Evolutionary conservation across 2,329 filamentous ascomycete species (phyloP).

Genomic region (Zymoseptoria pseudotritici): DNA sequence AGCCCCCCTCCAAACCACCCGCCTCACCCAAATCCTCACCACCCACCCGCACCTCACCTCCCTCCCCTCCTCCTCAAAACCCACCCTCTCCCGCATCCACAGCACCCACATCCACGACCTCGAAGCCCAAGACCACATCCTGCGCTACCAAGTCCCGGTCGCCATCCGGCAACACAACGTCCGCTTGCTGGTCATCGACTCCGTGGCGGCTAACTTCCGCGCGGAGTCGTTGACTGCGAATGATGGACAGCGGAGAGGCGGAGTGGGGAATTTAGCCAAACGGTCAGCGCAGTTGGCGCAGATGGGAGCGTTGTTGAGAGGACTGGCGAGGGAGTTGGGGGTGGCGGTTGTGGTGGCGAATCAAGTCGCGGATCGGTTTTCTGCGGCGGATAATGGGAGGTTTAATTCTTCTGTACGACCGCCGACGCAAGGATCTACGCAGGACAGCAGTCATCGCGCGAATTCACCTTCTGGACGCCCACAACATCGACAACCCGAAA

Average conservation of each 20-base stretch:
- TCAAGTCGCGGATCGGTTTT: conserved; percentile 86
- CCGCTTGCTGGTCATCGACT: conserved; percentile 81
- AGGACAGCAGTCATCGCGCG: conserved; percentile 11
- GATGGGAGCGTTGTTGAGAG: conserved; percentile 66
- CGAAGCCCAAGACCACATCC: conserved; percentile 90
- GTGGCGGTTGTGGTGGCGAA: conserved; percentile 89
- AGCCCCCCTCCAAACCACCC: conserved; percentile 70
- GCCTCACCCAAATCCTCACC: conserved; percentile 70
- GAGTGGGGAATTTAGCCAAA: conserved; percentile 52
- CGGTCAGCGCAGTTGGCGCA: conserved; percentile 70
- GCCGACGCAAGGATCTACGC: conserved; percentile 14
- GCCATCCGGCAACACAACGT: conserved; percentile 67
- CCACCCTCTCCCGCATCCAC: conserved; percentile 69
- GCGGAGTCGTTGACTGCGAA: conserved; percentile 65
- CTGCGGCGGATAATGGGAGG: conserved; percentile 8
- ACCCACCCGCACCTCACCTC: conserved; percentile 54
- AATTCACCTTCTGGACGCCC: background rate
- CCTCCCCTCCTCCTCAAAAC: conserved; percentile 36
- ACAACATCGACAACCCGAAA: background rate
- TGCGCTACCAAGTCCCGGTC: conserved; percentile 85
- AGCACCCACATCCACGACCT: conserved; percentile 81
- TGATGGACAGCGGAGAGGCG: conserved; percentile 21
- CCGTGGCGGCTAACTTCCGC: conserved; percentile 89
- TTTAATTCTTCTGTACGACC: conserved; percentile 4
- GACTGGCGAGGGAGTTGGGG: conserved; percentile 64